Base-by-base conservation (phyloP, 2,329 filamentous ascomycete genomes). In the Calonectria hawksworthii region DNA sequence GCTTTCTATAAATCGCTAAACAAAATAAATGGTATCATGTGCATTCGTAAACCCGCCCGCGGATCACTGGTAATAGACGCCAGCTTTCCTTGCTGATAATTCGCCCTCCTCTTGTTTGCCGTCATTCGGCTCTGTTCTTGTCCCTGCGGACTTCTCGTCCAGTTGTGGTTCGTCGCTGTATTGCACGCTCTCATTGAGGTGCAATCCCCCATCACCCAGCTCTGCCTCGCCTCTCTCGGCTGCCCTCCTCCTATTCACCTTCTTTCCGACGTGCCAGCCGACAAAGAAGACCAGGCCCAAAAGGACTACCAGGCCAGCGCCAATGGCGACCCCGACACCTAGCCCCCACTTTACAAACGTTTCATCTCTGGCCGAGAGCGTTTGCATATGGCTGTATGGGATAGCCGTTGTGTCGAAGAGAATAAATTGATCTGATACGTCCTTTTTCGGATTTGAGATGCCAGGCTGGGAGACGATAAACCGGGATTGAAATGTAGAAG, bases 351-450 rank as follows among this genome's bases (percentile, higher is more conserved):
- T 72, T 6, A 54, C 51, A 36, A 63, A 30, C 26, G 36, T 72
- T 32, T 71, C 74, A 0, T 69, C 23, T 63, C 34, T 34, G 18
- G 56, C 68, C 5, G 64, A 61, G 14, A 64, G 54, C 2, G 52
- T 34, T 59, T 59, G 52, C 73, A 70, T 23, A 67, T 72, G 34
- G 69, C 59, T 66, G 16, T 78, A 71, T 32, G 65, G 64, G 13
- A 73, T 13, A 21, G 73, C 54, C 16, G 63, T 67, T 18, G 63
- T 59, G 52, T 76, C 74, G 65, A 80, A 70, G 28, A 75, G 52
- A 68, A 71, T 70, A 8, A 80, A 78, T 41, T 74, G 68, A 28
- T 74, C 70, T n/a, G 76, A 78, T 28, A 68, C 65, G 66, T 74
- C 78, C 59, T 64, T 67, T 6, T 66, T 71, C 30, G 44, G 59